Conservation (phyloP, 306 rosid genomes). For the Pterocarpus santalinus region DNA sequence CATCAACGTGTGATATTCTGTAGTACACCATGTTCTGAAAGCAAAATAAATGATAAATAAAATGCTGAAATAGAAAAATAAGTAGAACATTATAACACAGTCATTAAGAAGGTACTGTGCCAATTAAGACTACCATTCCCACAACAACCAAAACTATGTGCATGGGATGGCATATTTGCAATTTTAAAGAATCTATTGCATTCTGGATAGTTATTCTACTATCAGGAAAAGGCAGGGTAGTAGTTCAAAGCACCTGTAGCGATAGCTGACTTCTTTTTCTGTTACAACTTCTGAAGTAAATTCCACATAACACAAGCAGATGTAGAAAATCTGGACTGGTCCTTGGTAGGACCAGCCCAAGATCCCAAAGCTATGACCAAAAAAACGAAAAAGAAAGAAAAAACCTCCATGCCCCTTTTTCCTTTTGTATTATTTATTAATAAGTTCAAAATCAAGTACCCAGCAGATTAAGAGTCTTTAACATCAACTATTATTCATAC, state of each 20-base stretch:
- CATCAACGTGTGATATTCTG: conserved; percentile 87
- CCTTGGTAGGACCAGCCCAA: background rate
- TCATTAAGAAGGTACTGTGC: background rate
- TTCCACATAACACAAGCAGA: conserved; percentile 22
- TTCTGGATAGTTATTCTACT: background rate
- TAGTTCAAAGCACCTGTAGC: conserved; percentile 7
- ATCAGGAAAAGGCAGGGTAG: background rate
- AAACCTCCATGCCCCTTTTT: conserved; percentile 11
- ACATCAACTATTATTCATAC: background rate
- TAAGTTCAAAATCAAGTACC: conserved; percentile 7
- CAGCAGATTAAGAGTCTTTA: background rate
- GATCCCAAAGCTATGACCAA: conserved; percentile 18
- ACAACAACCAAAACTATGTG: conserved; percentile 1
- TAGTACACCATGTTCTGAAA: conserved; percentile 92
- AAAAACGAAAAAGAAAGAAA: background rate
- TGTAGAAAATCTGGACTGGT: background rate
- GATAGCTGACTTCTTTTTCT: background rate
- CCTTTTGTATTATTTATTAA: background rate
- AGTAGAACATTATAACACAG: conserved; percentile 23
- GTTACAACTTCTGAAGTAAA: conserved; percentile 11
- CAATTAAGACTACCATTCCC: background rate
- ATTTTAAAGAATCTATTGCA: background rate
- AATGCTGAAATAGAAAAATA: background rate
- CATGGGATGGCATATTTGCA: conserved; percentile 1
- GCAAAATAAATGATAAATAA: conserved; percentile 41